Evolutionary conservation across 1,284 basidiomycete genomes (phyloP).

Genomic region (Coriolopsis trogii): DNA sequence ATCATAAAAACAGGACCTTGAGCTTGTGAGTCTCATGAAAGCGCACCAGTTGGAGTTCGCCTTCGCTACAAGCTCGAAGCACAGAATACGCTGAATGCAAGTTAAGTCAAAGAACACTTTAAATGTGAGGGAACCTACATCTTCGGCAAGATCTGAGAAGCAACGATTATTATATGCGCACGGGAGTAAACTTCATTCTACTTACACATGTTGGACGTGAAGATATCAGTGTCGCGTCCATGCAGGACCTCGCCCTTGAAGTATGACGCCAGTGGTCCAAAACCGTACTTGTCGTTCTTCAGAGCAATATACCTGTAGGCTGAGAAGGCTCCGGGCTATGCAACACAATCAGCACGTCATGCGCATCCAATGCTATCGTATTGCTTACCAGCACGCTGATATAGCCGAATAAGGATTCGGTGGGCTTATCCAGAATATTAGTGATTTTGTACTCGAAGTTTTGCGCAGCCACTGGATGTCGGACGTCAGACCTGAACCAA

Average conservation of each 20-base stretch:
- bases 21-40: no score
- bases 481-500: background rate
- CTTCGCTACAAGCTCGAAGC: conserved; percentile 97
- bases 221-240: conserved; percentile 92
- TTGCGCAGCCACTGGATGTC: conserved; percentile 82
- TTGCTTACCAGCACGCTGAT: conserved; percentile 80
- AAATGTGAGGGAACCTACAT: conserved; percentile 65
- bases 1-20: background rate
- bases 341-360: conserved; percentile 6
- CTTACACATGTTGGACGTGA: conserved; percentile 91
- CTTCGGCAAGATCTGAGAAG: conserved; percentile 76
- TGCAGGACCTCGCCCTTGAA: conserved; percentile 96
- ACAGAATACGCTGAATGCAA: conserved; percentile 82
- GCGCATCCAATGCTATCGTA: no score
- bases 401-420: conserved; percentile 92
- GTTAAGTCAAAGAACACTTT: no score
- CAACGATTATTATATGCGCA: no score
- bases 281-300: conserved; percentile 85
- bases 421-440: conserved; percentile 94
- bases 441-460: conserved; percentile 96
- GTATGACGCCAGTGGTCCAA: conserved; percentile 91
- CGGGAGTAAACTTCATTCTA: conserved; percentile 24
- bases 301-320: conserved; percentile 91
- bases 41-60: conserved; percentile 85
- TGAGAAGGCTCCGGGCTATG: conserved; percentile 91